Conservation (phyloP, 177 flowering plant genomes). For the Telopea speciosissima region DNA sequence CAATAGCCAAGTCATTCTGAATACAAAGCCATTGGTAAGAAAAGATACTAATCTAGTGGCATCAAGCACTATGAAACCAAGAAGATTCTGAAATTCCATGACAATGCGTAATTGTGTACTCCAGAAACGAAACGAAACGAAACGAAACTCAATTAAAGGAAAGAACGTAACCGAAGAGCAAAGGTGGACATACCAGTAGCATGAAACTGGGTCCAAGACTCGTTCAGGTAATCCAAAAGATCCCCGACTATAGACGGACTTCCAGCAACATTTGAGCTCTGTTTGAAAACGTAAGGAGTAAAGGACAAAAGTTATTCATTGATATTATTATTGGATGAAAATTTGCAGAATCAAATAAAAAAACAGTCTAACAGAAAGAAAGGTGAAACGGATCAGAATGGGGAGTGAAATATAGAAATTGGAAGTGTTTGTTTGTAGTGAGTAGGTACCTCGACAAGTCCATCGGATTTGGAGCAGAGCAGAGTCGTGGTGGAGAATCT, state of each 20-base stretch:
- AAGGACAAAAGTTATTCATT: too few species aligned
- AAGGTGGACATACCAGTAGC: conserved; percentile 54
- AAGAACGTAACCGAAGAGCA: too few species aligned
- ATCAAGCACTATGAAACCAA: too few species aligned
- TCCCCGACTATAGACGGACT: conserved; percentile 62
- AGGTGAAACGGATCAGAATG: neutral
- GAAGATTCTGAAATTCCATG: too few species aligned
- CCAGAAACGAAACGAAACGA: too few species aligned
- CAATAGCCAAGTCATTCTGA: neutral
- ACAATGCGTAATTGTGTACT: too few species aligned
- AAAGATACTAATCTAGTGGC: too few species aligned
- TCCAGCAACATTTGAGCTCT: conserved; percentile 24
- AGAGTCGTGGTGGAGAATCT: conserved; percentile 19
- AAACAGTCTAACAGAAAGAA: neutral
- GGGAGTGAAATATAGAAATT: conserved; percentile 1
- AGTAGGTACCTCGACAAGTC: conserved; percentile 18
- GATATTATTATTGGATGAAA: too few species aligned
- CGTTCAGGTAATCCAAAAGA: conserved; percentile 77
- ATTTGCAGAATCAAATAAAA: neutral
- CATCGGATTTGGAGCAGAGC: conserved; percentile 28
- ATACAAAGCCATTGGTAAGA: neutral
- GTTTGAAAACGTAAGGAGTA: neutral
- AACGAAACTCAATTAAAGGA: too few species aligned
- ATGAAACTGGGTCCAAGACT: conserved; percentile 94
- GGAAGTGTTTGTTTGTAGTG: too few species aligned